Evolutionary conservation across 768 basidiomycete genomes (phyloP).

Genomic region (Antrodiella citrinella): DNA sequence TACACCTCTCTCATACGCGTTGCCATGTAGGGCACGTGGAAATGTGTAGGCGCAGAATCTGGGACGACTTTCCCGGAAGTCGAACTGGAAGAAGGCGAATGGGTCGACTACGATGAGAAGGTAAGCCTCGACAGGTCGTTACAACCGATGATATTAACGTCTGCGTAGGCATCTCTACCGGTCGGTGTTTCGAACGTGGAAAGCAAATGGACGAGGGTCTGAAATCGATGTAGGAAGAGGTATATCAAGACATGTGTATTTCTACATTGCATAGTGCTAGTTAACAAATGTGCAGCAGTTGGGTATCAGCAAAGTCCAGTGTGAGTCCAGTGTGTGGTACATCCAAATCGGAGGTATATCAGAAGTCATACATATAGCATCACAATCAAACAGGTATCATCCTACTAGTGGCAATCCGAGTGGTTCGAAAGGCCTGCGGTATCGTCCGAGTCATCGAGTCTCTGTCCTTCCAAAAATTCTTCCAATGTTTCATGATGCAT

Average conservation of each 20-base stretch:
- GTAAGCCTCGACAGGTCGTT: conserved; percentile 27
- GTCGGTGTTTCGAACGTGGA: conserved; percentile 65
- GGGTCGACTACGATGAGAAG: conserved; percentile 92
- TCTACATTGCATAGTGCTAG: no score
- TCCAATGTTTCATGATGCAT: no score
- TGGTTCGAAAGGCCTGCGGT: background rate
- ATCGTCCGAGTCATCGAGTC: no score
- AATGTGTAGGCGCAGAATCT: conserved; percentile 53
- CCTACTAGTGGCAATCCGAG: background rate
- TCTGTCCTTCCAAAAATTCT: no score
- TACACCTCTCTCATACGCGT: no score
- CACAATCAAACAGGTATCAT: background rate
- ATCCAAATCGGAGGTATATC: background rate
- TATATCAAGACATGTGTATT: no score
- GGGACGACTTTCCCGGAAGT: conserved; percentile 55
- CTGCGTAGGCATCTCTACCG: conserved; percentile 43
- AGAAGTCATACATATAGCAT: background rate
- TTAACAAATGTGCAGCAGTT: no score
- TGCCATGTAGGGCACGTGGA: conserved; percentile 76
- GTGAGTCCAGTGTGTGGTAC: background rate
- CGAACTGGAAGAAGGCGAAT: conserved; percentile 59
- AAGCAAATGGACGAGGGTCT: conserved; percentile 63
- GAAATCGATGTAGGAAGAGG: no score
- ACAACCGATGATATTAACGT: conserved; percentile 6
- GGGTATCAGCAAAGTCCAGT: no score